These are phyloP conservation scores for Heteromeles arbutifolia DNA, from an alignment of 306 rosid species.

Conservation along the genomic window DNA sequence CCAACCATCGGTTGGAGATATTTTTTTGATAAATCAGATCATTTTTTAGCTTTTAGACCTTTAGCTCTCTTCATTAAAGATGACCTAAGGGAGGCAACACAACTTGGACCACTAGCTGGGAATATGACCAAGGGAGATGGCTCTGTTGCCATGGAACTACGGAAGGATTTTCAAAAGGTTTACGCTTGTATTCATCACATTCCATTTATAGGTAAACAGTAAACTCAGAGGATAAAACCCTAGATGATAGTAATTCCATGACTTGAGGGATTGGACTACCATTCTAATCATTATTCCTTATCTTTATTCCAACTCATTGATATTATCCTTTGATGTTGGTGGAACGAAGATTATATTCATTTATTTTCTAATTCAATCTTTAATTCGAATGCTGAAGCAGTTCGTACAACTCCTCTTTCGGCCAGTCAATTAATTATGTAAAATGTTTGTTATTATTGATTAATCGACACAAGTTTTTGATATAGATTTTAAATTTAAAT, in stretches of 20 bases:
- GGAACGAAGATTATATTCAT: not conserved
- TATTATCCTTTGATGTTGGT: slow-evolving; percentile 3
- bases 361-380: not conserved
- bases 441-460: not conserved
- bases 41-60: too few relatives aligned
- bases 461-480: not conserved
- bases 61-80: too few relatives aligned
- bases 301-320: not conserved
- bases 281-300: not conserved
- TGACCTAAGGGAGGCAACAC: not conserved
- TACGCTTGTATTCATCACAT: not conserved
- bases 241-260: not conserved
- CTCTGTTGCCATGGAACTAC: not conserved
- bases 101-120: not conserved
- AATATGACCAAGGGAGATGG: not conserved
- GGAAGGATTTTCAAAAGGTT: not conserved
- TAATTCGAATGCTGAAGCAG: too few relatives aligned
- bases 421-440: not conserved
- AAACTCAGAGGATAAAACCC: not conserved
- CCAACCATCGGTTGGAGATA: too few relatives aligned
- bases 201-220: not conserved
- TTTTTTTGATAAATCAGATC: too few relatives aligned
- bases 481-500: too few relatives aligned
- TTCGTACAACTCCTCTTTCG: too few relatives aligned
- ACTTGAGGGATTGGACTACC: not conserved